Evolutionary conservation across 169 alveolate genomes (phyloP).

Genomic region (Plasmodium gallinaceum): DNA sequence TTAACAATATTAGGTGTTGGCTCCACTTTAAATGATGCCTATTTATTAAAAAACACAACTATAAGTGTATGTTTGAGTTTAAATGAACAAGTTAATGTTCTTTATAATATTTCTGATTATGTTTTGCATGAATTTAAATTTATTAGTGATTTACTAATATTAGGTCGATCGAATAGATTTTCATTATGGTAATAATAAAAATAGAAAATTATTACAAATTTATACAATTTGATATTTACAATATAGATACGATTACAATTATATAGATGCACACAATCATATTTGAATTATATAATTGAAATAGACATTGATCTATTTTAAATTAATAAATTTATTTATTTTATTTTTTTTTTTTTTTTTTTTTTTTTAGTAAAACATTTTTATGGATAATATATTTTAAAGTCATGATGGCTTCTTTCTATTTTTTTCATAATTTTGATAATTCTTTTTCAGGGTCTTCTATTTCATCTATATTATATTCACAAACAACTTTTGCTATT

Average conservation of each 20-base stretch:
- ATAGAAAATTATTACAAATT: background rate
- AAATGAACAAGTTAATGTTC: constrained; percentile 40
- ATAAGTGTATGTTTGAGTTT: constrained; percentile 74
- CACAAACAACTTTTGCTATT: constrained; percentile 63
- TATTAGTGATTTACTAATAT: constrained; percentile 47
- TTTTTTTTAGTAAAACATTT: constrained; percentile 47
- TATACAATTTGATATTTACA: no score
- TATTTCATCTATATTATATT: constrained; percentile 42
- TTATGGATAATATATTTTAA: constrained; percentile 77
- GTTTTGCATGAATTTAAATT: constrained; percentile 63
- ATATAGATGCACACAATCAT: no score
- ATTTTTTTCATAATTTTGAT: constrained; percentile 68
- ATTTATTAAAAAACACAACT: constrained; percentile 50
- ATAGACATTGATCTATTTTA: no score
- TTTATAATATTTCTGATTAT: constrained; percentile 72
- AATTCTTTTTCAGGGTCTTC: constrained; percentile 74
- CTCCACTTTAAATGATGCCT: constrained; percentile 58
- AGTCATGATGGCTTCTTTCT: constrained; percentile 47
- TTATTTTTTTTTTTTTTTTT: background rate
- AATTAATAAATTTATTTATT: no score
- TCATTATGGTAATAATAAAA: constrained; percentile 54
- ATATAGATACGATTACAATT: no score
- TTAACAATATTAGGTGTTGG: constrained; percentile 72
- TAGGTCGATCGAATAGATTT: constrained; percentile 70
- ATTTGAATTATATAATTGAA: no score